Conservation (phyloP, 2,329 filamentous ascomycete genomes). For the Dothideomycetidae sp. region DNA sequence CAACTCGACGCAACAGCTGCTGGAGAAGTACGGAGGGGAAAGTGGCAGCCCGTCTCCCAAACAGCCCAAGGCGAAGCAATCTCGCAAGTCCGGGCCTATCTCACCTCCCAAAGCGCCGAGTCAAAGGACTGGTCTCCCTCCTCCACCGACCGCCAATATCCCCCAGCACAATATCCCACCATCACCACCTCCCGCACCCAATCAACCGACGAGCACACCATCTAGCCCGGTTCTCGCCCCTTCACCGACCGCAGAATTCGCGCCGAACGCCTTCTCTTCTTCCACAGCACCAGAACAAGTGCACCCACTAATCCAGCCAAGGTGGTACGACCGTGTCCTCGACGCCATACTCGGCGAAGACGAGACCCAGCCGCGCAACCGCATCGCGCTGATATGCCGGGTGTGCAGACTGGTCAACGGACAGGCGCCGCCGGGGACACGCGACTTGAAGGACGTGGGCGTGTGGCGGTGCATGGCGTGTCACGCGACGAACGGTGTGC, state of each 20-base stretch:
- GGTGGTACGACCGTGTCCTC: slow-evolving; percentile 91
- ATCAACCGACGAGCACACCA: slow-evolving; percentile 12
- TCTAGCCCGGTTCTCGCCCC: slow-evolving; percentile 4
- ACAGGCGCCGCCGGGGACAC: slow-evolving; percentile 79
- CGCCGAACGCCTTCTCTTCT: slow-evolving; percentile 51
- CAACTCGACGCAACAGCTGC: slow-evolving; percentile 79
- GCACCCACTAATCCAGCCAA: slow-evolving; percentile 20
- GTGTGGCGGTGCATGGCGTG: slow-evolving; percentile 84
- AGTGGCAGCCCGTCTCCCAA: neutral
- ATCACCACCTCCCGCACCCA: slow-evolving; percentile 19
- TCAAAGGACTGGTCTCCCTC: slow-evolving; percentile 44
- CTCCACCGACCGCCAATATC: slow-evolving; percentile 53
- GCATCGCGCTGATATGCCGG: slow-evolving; percentile 71
- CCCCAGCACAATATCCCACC: too few species aligned
- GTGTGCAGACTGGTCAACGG: slow-evolving; percentile 84
- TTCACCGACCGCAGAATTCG: slow-evolving; percentile 46
- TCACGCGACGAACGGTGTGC: slow-evolving; percentile 63
- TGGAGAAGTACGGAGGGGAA: slow-evolving; percentile 74
- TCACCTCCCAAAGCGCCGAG: slow-evolving; percentile 25
- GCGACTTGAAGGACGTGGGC: slow-evolving; percentile 62
- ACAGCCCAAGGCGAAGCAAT: slow-evolving; percentile 16
- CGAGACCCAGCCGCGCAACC: slow-evolving; percentile 81
- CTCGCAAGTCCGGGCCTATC: slow-evolving; percentile 13
- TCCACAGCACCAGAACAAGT: slow-evolving; percentile 24
- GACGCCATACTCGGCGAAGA: slow-evolving; percentile 90